phyloP scores from a whole-genome alignment of 163 green algal genomes.

The Scenedesmus sp. region DNA sequence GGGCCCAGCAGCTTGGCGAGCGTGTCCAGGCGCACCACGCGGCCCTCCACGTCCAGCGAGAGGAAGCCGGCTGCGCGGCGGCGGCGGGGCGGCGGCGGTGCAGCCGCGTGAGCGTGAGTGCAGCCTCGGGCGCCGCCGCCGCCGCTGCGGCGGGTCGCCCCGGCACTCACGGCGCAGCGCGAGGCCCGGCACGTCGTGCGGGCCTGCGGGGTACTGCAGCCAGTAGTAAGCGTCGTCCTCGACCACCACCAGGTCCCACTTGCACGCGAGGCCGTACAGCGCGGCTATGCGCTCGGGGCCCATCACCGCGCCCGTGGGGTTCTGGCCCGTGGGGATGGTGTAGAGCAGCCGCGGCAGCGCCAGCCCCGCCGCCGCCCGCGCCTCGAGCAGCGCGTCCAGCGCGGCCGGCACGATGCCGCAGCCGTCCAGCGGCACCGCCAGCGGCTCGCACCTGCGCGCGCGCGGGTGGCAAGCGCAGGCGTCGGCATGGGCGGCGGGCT shows the following conservation, averaged over 20 bases:
- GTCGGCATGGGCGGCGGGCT: too few relatives aligned
- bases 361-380: constrained; percentile 16
- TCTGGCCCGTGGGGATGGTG: constrained; percentile 79
- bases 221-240: constrained; percentile 92
- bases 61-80: constrained; percentile 60
- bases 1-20: constrained; percentile 82
- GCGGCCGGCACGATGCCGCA: constrained; percentile 14
- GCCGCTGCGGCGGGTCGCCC: background rate
- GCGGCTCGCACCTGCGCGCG: constrained; percentile 46
- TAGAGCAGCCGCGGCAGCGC: constrained; percentile 67
- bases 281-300: constrained; percentile 47
- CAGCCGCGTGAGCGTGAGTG: too few relatives aligned
- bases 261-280: constrained; percentile 49
- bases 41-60: constrained; percentile 70
- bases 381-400: constrained; percentile 1
- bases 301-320: constrained; percentile 76
- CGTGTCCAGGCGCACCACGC: constrained; percentile 78
- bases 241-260: constrained; percentile 68
- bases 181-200: constrained; percentile 29
- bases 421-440: constrained; percentile 44
- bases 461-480: background rate
- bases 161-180: constrained; percentile 37
- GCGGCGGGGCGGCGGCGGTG: too few relatives aligned
- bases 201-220: constrained; percentile 68
- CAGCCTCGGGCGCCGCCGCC: background rate